Evolutionary conservation across 768 basidiomycete species (phyloP).

Genomic region (Suillus discolor): DNA sequence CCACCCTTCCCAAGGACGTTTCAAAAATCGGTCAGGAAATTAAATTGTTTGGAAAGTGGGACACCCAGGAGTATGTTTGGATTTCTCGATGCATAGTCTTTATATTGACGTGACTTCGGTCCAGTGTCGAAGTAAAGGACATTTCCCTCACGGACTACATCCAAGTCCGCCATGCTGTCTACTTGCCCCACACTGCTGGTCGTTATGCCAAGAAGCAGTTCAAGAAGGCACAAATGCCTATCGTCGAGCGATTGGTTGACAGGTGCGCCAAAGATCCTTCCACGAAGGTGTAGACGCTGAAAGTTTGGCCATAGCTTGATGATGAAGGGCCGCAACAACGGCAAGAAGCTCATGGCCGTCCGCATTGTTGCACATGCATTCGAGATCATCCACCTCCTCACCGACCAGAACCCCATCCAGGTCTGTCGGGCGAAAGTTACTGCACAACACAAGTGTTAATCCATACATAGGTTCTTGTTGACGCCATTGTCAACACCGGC

Average conservation of each 20-base stretch:
- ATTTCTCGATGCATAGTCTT: conserved; percentile 1
- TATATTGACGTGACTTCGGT: conserved; percentile 19
- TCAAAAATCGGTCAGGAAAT: conserved; percentile 82
- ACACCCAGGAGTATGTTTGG: conserved; percentile 86
- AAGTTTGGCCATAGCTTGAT: conserved; percentile 66
- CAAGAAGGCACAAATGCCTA: conserved; percentile 99
- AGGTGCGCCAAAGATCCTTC: conserved; percentile 52
- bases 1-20: conserved; percentile 82
- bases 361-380: conserved; percentile 99
- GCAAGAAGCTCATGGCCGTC: conserved; percentile 98
- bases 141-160: conserved; percentile 99
- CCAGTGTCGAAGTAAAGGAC: conserved; percentile 97
- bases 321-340: conserved; percentile 99
- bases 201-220: conserved; percentile 99
- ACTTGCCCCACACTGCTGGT: conserved; percentile 97
- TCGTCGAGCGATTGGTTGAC: conserved; percentile 99
- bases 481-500: conserved; percentile 99
- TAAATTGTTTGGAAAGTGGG: conserved; percentile 99
- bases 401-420: conserved; percentile 99
- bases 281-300: conserved; percentile 7
- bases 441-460: neutral
- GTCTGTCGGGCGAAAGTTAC: conserved; percentile 43
- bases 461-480: conserved; percentile 76
- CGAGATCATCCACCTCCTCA: conserved; percentile 99
- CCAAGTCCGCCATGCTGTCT: conserved; percentile 97